These are phyloP conservation scores for Albatrellus ellisii DNA, from an alignment of 768 basidiomycete genomes.

Conservation along the genomic window DNA sequence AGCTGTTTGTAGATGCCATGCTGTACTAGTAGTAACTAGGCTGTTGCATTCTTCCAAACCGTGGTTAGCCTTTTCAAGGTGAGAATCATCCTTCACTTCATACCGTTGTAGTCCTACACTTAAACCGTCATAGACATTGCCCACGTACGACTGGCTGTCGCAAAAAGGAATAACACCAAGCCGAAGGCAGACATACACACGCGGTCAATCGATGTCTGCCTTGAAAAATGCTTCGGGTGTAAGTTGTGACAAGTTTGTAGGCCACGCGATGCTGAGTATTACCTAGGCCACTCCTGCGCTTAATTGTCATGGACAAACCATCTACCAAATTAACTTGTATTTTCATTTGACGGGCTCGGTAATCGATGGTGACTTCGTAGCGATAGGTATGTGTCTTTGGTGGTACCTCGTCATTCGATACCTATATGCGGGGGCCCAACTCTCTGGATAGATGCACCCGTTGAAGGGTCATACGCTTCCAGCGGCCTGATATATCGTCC, in stretches of 20 bases:
- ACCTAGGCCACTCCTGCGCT: conserved; percentile 30
- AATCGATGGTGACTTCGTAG: conserved; percentile 49
- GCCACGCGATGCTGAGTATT: no score
- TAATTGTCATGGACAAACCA: conserved; percentile 25
- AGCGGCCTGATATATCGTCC: conserved; percentile 46
- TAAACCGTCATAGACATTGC: conserved; percentile 33
- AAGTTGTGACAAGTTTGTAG: conserved; percentile 6
- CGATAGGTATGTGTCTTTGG: conserved; percentile 34
- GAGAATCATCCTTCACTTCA: no score
- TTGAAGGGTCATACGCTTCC: conserved; percentile 36
- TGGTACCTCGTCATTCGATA: neutral
- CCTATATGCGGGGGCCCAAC: neutral
- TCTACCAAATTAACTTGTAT: conserved; percentile 44
- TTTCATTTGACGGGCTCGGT: conserved; percentile 53
- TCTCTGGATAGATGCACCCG: conserved; percentile 45
- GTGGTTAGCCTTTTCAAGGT: conserved; percentile 49
- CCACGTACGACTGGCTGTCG: conserved; percentile 62
- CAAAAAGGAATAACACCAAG: conserved; percentile 65
- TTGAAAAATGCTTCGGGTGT: conserved; percentile 43
- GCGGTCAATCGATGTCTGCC: conserved; percentile 39
- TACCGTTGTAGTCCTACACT: no score
- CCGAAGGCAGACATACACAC: conserved; percentile 40
- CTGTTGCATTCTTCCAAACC: conserved; percentile 50
- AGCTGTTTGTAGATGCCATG: neutral
- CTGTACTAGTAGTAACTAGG: no score